Evolutionary conservation across 768 basidiomycete species (phyloP), one percentile per base, ranked within the genome.

Genomic region (Xanthoconium purpureum): DNA sequence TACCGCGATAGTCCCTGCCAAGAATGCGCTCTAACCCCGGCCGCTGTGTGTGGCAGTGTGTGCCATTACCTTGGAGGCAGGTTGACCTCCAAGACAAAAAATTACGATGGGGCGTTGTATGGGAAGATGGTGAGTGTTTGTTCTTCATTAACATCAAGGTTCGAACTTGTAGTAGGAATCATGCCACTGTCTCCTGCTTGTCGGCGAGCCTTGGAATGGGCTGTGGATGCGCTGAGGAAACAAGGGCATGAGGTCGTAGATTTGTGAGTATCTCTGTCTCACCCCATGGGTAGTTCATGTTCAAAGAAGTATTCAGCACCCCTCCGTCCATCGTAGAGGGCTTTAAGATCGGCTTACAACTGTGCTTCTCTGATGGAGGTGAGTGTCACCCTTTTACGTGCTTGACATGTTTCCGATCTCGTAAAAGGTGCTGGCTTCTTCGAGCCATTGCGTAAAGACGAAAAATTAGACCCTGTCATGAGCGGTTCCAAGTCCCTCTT

Each of bases 331-430:
- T 84, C 28, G 59, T 70, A n/a, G 74, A 78, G 44, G 79, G 82
- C n/a, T 66, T 83, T 20, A 71, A 74, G 50, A 74, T 81, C 32
- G 83, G 80, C 11, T 77, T 84, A 59, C 79, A 84, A 57, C 66
- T 85, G 18, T 66, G 79, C 33, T 84, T 85, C 65, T 74, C 80
- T 5, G 84, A 85, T 47, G 82, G 80, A 46, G 84, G 84, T 79
- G 44, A 55, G 62, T 54, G 28, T 55, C 30, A 6, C 6, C 12
- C 12, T 46, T 18, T 5, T 24, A 6, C 18, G 14, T 40, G 35
- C 39, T 47, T 39, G 3, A 2, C 6, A 18, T 36, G 11, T 24
- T 42, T 30, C 47, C 50, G 14, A 58, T 24, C 32, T 11, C 17
- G 14, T 44, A 6, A 48, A 49, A 85, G 84, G 81, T 17, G 63